phyloP scores from a whole-genome alignment of 768 basidiomycete species.

The Russula emetica region DNA sequence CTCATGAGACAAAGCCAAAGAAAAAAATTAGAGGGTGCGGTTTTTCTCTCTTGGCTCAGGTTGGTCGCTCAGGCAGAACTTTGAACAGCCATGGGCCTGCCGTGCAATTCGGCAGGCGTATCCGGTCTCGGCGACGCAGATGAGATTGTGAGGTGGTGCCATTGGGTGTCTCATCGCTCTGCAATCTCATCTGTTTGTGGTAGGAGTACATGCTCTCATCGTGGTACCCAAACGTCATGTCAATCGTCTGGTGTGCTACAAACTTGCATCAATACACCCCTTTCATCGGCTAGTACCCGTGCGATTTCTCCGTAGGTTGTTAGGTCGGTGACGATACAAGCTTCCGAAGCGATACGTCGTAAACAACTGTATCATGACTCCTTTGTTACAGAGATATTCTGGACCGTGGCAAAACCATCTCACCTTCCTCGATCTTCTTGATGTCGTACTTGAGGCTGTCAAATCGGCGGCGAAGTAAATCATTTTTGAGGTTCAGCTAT shows the following conservation, averaged over 20 bases:
- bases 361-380: conserved; percentile 54
- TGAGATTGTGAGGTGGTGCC: background rate
- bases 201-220: background rate
- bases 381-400: conserved; percentile 12
- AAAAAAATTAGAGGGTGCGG: conserved; percentile 79
- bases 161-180: background rate
- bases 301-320: conserved; percentile 11
- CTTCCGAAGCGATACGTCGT: conserved; percentile 76
- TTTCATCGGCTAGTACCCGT: conserved; percentile 11
- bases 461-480: conserved; percentile 66
- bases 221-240: background rate
- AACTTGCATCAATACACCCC: background rate
- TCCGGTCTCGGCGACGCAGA: conserved; percentile 48
- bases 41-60: conserved; percentile 5
- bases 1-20: conserved; percentile 60
- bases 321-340: conserved; percentile 38
- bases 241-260: background rate
- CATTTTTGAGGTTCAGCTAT: conserved; percentile 81
- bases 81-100: conserved; percentile 62
- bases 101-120: conserved; percentile 68
- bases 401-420: conserved; percentile 18
- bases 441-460: conserved; percentile 83
- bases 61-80: background rate
- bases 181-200: background rate
- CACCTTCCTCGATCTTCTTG: conserved; percentile 86